phyloP scores from a whole-genome alignment of 495 filamentous ascomycete genomes.

The Hyaloscypha variabilis region DNA sequence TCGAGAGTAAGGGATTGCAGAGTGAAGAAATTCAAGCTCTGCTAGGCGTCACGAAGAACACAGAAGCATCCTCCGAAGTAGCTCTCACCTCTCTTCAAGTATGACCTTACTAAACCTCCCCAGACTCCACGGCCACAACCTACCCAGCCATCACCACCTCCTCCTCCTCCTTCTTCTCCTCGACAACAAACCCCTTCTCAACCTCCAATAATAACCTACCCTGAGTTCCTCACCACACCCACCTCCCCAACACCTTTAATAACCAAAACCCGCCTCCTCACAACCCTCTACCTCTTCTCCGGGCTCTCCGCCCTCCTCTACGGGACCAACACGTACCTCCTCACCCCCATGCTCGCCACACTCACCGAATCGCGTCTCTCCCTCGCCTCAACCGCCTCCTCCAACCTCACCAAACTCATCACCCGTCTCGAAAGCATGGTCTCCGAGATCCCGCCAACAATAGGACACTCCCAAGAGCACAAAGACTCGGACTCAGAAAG shows the following conservation, averaged over 20 bases:
- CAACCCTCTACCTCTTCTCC: conserved; percentile 75
- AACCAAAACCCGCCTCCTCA: conserved; percentile 72
- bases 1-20: conserved; percentile 77
- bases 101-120: neutral
- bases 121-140: conserved; percentile 3
- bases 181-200: conserved; percentile 48
- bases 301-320: conserved; percentile 75
- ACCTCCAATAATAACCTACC: conserved; percentile 95
- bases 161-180: conserved; percentile 1
- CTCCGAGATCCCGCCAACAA: conserved; percentile 49
- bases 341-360: conserved; percentile 79
- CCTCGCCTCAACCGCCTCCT: conserved; percentile 66
- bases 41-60: conserved; percentile 44
- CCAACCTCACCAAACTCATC: conserved; percentile 70
- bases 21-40: conserved; percentile 69
- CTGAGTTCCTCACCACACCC: conserved; percentile 85
- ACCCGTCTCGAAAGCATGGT: conserved; percentile 71
- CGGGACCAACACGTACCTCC: conserved; percentile 75
- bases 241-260: conserved; percentile 66
- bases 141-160: conserved; percentile 20
- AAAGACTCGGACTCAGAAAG: conserved; percentile 40
- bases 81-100: neutral
- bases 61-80: conserved; percentile 24
- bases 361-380: conserved; percentile 80
- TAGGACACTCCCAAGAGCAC: conserved; percentile 21